Evolutionary conservation across 2,329 filamentous ascomycete species (phyloP), one percentile per base, ranked within the genome.

Genomic region (Beauveria rudraprayagi): DNA sequence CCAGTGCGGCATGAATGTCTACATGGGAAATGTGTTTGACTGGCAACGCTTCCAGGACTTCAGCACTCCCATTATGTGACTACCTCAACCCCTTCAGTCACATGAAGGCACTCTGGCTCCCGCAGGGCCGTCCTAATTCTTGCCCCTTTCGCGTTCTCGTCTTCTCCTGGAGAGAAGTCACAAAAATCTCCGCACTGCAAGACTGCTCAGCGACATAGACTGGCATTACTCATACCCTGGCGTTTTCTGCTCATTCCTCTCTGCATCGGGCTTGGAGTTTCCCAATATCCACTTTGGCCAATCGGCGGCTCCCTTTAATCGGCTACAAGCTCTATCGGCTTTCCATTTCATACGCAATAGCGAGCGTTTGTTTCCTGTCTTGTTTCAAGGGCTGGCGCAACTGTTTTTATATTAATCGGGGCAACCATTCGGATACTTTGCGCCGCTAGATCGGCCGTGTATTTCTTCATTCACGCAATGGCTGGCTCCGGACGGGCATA

Each of bases 31-130:
- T 26, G 69, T 86, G 66, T 95, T 95, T 73, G 90, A 89, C 68
- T 96, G 91, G 90, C 91, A 90, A 73, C 83, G 89, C 68, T 91
- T 89, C 73, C 89, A 90, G 71, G 90, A 93, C 74, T 95, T 92
- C 73, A 83, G 56, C 41, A 63, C 90, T 67, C 87, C 90, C 65
- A 92, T 88, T 66, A 96, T 96, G 80, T 97, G 89, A 90, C 81
- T 83, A 84, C 76, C 76, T 72, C 71, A 76, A 65, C 74, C 72
- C 70, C 72, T 76, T 71, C 75, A 73, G 56, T 60, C 61, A 57
- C 48, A 51, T 5, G 44, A 34, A 70, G 73, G 77, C 69, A 74
- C 73, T 70, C 77, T 77, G 70, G 76, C 78, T 67, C 75, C 75
- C 71, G 77, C 77, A 67, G 80, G 78, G 66, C 78, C 77, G 69